Percentiles rank a stretch among this genome's conserved stretches.
Evolutionary conservation across 1,284 basidiomycete species (phyloP).

Genomic region (Irpex sp.): DNA sequence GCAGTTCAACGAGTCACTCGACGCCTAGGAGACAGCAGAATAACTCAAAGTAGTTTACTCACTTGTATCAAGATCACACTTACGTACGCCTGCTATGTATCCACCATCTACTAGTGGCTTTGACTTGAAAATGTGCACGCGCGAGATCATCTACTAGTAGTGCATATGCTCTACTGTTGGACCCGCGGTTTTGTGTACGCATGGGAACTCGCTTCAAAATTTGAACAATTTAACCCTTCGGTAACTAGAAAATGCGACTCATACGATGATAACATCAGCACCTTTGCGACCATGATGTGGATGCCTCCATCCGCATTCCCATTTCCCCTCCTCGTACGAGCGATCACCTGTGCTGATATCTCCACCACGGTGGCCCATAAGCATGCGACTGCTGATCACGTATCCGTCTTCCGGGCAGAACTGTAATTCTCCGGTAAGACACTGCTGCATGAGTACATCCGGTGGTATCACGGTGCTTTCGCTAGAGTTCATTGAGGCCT

Average conservation of each 20-base stretch:
- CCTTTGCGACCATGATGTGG: slow-evolving; percentile 1
- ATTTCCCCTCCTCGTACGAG: slow-evolving; percentile 6
- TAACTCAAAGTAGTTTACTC: too few species aligned
- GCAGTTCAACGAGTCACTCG: too few species aligned
- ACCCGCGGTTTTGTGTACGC: too few species aligned
- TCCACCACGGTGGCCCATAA: slow-evolving; percentile 8
- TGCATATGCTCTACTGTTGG: too few species aligned
- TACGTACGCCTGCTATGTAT: too few species aligned
- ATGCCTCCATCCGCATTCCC: slow-evolving; percentile 10
- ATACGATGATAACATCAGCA: slow-evolving; percentile 4
- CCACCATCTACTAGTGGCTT: too few species aligned
- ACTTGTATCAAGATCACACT: too few species aligned
- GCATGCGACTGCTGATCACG: slow-evolving; percentile 4
- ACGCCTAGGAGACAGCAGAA: too few species aligned
- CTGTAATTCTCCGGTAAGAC: slow-evolving; percentile 5
- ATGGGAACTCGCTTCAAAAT: too few species aligned
- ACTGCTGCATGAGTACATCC: slow-evolving; percentile 10
- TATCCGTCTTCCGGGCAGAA: slow-evolving; percentile 1
- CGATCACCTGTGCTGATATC: slow-evolving; percentile 6
- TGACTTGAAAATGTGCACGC: too few species aligned
- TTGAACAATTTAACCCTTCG: not conserved
- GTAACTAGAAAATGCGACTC: not conserved
- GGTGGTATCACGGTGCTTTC: not conserved
- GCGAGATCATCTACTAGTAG: too few species aligned
- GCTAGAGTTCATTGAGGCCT: not conserved